Conservation (phyloP, 108 stramenopile species). For the Craspedostauros australis region DNA sequence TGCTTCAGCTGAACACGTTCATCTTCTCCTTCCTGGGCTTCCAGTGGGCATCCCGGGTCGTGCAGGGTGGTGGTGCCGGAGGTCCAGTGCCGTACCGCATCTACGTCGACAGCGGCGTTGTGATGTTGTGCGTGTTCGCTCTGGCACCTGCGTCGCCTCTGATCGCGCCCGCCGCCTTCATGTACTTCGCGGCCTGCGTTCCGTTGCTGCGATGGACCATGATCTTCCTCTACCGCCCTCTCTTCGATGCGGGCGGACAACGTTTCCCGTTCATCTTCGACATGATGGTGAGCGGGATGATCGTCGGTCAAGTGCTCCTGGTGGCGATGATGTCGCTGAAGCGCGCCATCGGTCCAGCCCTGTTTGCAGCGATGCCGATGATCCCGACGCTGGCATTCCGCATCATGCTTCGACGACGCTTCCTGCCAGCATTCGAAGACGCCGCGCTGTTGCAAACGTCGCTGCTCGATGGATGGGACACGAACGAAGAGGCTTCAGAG, state of each 20-base stretch:
- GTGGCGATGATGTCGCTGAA: conserved; percentile 46
- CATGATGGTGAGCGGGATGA: conserved; percentile 52
- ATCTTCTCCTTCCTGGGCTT: conserved; percentile 41
- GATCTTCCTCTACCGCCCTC: conserved; percentile 78
- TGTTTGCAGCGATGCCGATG: conserved; percentile 52
- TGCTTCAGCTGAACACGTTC: conserved; percentile 75
- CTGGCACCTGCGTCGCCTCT: conserved; percentile 76
- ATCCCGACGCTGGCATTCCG: conserved; percentile 61
- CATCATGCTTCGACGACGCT: conserved; percentile 38
- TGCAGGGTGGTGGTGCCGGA: conserved; percentile 49
- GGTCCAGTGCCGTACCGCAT: conserved; percentile 76
- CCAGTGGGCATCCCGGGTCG: conserved; percentile 35
- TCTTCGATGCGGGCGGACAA: conserved; percentile 66
- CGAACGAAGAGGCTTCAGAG: conserved; percentile 37
- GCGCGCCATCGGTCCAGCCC: conserved; percentile 59
- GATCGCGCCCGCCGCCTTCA: conserved; percentile 59
- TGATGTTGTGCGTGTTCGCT: conserved; percentile 66
- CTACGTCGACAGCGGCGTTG: conserved; percentile 79
- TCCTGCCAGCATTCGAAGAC: conserved; percentile 61
- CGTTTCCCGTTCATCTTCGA: conserved; percentile 83
- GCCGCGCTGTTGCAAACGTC: conserved; percentile 78
- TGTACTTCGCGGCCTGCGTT: conserved; percentile 62
- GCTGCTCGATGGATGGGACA: conserved; percentile 77
- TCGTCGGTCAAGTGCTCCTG: conserved; percentile 54
- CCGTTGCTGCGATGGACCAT: conserved; percentile 69